phyloP scores from a whole-genome alignment of 306 rosid genomes.

The Abrus precatorius region DNA sequence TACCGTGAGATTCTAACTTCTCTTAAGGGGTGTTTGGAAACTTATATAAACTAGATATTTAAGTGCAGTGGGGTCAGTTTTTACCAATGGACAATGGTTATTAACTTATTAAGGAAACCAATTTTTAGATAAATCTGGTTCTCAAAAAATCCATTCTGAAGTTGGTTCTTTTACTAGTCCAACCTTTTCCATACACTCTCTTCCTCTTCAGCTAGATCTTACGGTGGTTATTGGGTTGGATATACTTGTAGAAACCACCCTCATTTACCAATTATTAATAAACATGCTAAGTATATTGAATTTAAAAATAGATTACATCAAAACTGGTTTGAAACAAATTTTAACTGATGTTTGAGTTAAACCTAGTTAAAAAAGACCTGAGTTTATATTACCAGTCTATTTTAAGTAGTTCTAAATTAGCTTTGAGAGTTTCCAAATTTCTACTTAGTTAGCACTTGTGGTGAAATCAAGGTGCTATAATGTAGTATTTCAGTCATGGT shows the following conservation, averaged over 20 bases:
- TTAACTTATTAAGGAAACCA: background rate
- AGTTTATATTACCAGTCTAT: background rate
- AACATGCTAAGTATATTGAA: background rate
- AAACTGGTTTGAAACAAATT: background rate
- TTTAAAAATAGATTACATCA: background rate
- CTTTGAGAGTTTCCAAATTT: background rate
- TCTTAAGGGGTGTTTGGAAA: background rate
- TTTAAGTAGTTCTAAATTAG: background rate
- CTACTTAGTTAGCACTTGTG: background rate
- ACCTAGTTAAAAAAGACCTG: background rate
- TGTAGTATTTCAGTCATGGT: background rate
- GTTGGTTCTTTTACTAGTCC: background rate
- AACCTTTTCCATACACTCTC: background rate
- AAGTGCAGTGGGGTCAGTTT: background rate
- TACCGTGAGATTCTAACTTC: slow-evolving; percentile 22
- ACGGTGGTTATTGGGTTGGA: background rate
- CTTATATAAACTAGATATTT: background rate
- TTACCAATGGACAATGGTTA: background rate
- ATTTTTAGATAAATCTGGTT: background rate
- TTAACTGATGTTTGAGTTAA: background rate
- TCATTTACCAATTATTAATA: background rate
- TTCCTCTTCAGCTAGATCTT: background rate
- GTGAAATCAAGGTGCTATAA: slow-evolving; percentile 14
- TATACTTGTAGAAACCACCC: background rate
- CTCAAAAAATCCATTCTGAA: background rate